Percentiles rank a stretch among this genome's conserved stretches.
phyloP scores from a whole-genome alignment of 352 stramenopile genomes.

The Albugo laibachii region DNA sequence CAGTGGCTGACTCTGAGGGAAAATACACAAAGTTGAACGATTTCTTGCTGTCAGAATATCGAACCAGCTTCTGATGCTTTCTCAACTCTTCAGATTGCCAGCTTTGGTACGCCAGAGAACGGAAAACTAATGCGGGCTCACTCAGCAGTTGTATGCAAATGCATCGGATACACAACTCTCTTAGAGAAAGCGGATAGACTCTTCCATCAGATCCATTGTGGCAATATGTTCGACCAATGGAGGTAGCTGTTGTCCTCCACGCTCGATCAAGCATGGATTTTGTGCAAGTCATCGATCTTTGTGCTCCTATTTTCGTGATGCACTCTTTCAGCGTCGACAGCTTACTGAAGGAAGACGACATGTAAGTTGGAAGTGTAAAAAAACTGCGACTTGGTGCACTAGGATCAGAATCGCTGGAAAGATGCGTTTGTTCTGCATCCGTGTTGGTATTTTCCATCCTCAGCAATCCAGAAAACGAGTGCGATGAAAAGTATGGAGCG shows the following conservation, averaged over 20 bases:
- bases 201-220: not conserved
- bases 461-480: not conserved
- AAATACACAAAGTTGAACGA: conserved; percentile 1
- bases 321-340: no score
- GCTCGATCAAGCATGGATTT: no score
- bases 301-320: no score
- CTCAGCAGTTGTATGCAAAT: conserved; percentile 25
- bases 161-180: conserved; percentile 30
- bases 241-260: no score
- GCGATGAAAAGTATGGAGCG: no score
- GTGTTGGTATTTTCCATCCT: conserved; percentile 8
- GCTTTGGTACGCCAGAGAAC: conserved; percentile 1
- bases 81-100: not conserved
- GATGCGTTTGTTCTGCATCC: conserved; percentile 13
- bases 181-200: conserved; percentile 20
- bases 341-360: no score
- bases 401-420: conserved; percentile 2
- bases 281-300: no score
- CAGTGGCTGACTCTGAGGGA: conserved; percentile 16
- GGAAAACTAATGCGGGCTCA: conserved; percentile 8
- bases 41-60: conserved; percentile 14
- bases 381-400: no score
- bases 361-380: no score
- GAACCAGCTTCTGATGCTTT: not conserved
- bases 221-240: no score